Base-by-base conservation (phyloP, 2,329 filamentous ascomycete species). In the Alternaria sp. region DNA sequence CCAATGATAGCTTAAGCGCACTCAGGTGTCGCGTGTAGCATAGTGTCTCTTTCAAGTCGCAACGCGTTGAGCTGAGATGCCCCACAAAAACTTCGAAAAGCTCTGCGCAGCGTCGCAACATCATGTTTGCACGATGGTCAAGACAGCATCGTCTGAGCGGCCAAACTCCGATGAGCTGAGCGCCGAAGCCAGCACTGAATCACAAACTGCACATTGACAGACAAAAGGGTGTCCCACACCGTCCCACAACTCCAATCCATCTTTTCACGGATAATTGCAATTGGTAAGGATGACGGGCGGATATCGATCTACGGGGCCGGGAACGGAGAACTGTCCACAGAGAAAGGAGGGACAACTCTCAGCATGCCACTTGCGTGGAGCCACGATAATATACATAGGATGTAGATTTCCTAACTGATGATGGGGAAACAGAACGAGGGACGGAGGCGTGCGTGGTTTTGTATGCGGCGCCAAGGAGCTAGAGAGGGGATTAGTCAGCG, bases 181-280 rank as follows among this genome's bases (percentile, higher is more conserved):
- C 30, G 30, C 30, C 30, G 6, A 32, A 32, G 30, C 30, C 13
- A 32, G 30, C 0, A 32, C 30, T 32, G 30, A 32, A 15, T 32
- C 30, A 32, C 30, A 32, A 32, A 32, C 30, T 8, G 30, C 30
- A 32, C 30, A 4, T n/a, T 60, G 47, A 45, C 17, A 59, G 17
- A 50, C 3, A 61, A 57, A 56, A 64, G 59, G 59, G 52, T 80
- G 77, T 80, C 76, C 75, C 79, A 77, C 73, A 74, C 76, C 78
- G 79, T 80, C 79, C 79, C 79, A 81, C 79, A 81, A 80, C 77
- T 77, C 72, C 74, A 68, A 69, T 78, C 79, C 77, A 81, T 77
- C 74, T 78, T 80, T 78, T 76, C 76, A 79, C 78, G 77, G 77
- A 78, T 69, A 65, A 54, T 59, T 70, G 74, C 69, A 79, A 69